Evolutionary conservation across 331 rosid species (phyloP).

Genomic region (Quercus phellos): DNA sequence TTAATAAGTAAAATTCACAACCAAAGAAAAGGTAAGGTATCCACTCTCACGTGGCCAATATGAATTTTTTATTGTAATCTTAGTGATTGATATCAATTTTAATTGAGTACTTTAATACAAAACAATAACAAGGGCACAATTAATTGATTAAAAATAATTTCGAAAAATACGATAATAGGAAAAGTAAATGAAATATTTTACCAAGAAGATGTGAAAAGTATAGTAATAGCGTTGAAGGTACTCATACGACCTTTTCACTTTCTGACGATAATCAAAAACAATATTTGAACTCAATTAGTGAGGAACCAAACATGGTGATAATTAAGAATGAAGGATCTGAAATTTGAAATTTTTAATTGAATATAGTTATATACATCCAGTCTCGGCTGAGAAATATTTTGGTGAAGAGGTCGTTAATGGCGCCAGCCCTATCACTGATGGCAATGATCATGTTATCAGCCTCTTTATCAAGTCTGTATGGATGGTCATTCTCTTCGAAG

Average conservation of each 20-base stretch:
- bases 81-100: too few species aligned
- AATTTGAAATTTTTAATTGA: not conserved
- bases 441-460: constrained; percentile 93
- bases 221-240: constrained; percentile 85
- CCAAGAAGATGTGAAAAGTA: constrained; percentile 91
- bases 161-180: not conserved
- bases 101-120: too few species aligned
- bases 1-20: too few species aligned
- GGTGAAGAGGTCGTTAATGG: constrained; percentile 69
- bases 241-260: constrained; percentile 67
- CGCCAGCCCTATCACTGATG: constrained; percentile 80
- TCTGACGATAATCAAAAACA: constrained; percentile 90
- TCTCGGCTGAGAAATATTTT: constrained; percentile 83
- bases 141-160: too few species aligned
- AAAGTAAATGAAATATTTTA: constrained; percentile 5
- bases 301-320: not conserved
- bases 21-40: too few species aligned
- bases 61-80: too few species aligned
- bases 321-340: not conserved
- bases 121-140: too few species aligned
- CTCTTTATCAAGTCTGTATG: constrained; percentile 73
- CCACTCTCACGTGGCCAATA: too few species aligned
- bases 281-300: constrained; percentile 39
- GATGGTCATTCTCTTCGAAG: constrained; percentile 66
- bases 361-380: constrained; percentile 22